Percentiles rank a stretch among this genome's conserved stretches.
Evolutionary conservation across 257 asterid species (phyloP).

Genomic region (Paraleonurus japonicus): DNA sequence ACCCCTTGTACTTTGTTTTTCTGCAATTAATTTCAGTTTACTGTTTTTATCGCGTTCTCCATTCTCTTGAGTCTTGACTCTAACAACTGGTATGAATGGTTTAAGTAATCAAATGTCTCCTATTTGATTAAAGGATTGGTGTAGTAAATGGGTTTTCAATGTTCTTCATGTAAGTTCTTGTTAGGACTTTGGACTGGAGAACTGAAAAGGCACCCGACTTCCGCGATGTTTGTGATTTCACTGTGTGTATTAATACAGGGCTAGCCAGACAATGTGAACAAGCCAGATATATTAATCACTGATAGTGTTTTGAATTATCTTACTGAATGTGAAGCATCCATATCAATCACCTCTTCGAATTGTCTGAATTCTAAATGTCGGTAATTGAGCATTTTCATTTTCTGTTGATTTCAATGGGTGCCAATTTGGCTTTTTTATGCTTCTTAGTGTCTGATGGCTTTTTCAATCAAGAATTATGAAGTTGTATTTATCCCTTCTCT

Average conservation of each 20-base stretch:
- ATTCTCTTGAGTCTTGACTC: too few species aligned
- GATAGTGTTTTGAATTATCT: background rate
- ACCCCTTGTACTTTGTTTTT: too few species aligned
- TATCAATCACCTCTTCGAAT: background rate
- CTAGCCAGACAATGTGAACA: background rate
- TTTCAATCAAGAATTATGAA: slow-evolving; percentile 9
- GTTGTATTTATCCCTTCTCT: background rate
- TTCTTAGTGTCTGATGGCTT: background rate
- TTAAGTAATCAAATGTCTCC: background rate
- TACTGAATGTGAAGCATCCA: background rate
- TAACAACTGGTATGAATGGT: too few species aligned
- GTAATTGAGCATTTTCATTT: background rate
- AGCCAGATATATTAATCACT: background rate
- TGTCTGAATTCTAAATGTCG: background rate
- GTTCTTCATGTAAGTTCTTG: background rate
- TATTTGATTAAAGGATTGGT: background rate
- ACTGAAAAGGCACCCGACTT: background rate
- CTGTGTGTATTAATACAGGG: background rate
- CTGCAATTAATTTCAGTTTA: too few species aligned
- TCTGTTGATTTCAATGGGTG: background rate
- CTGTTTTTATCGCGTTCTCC: too few species aligned
- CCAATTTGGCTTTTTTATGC: background rate
- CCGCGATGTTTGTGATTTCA: background rate
- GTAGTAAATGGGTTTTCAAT: background rate
- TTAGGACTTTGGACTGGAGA: background rate